Conservation (phyloP, 2,329 filamentous ascomycete genomes). For the Lasiodiplodia hormozganensis region DNA sequence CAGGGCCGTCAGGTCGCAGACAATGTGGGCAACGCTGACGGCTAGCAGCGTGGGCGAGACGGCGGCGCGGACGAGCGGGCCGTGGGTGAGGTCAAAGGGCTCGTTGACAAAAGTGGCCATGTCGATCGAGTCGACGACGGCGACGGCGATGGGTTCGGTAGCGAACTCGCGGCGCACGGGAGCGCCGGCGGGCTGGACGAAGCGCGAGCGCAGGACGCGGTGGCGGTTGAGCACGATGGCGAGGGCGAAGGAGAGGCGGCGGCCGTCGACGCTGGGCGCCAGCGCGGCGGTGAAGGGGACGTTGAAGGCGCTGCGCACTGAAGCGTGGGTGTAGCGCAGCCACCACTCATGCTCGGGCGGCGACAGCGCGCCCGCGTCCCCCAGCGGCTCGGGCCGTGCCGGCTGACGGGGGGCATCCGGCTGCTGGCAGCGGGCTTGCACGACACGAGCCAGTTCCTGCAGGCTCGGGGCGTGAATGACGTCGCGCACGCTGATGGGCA, state of each 20-base stretch:
- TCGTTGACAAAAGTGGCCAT: slow-evolving; percentile 12
- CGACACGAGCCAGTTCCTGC: no score
- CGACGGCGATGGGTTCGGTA: slow-evolving; percentile 5
- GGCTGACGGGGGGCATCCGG: no score
- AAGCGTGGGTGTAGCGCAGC: slow-evolving; percentile 31
- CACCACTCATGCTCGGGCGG: neutral
- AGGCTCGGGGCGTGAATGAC: slow-evolving; percentile 16
- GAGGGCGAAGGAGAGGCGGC: slow-evolving; percentile 34
- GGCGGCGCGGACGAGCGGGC: slow-evolving; percentile 38
- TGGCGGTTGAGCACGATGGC: slow-evolving; percentile 34
- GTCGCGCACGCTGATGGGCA: slow-evolving; percentile 31
- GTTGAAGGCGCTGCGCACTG: slow-evolving; percentile 38
- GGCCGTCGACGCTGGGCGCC: slow-evolving; percentile 30
- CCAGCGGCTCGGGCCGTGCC: no score
- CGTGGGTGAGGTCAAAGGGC: slow-evolving; percentile 36
- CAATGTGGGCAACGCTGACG: slow-evolving; percentile 42
- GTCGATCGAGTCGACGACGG: neutral
- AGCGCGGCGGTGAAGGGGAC: slow-evolving; percentile 35
- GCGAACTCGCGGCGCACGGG: neutral
- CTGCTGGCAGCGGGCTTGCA: no score
- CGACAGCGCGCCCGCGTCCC: no score
- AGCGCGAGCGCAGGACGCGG: slow-evolving; percentile 30
- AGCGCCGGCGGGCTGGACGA: neutral
- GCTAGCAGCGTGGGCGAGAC: slow-evolving; percentile 36
- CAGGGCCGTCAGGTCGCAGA: slow-evolving; percentile 44